Percentiles rank a stretch among this genome's conserved stretches.
phyloP scores from a whole-genome alignment of 2,329 filamentous ascomycete species.

The Cadophora luteo-olivacea region DNA sequence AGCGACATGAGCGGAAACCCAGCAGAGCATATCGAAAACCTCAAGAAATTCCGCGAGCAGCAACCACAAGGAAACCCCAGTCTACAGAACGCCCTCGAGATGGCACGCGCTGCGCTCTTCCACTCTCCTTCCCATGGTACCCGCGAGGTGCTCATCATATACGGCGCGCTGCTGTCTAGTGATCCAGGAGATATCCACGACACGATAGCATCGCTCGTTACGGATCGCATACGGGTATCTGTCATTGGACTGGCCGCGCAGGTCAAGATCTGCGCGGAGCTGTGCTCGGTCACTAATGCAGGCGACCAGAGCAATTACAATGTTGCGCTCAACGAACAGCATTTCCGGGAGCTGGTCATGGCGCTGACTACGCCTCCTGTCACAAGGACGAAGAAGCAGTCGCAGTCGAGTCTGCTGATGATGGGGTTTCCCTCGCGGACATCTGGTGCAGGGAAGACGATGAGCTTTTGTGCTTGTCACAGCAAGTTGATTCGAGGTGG shows the following conservation, averaged over 20 bases:
- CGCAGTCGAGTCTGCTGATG: constrained; percentile 77
- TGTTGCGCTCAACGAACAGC: constrained; percentile 84
- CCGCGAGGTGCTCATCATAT: constrained; percentile 88
- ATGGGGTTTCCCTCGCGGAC: constrained; percentile 97
- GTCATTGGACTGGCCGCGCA: constrained; percentile 92
- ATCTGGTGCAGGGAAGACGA: constrained; percentile 68
- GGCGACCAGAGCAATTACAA: constrained; percentile 79
- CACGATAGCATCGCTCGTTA: constrained; percentile 79
- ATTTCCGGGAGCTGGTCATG: constrained; percentile 90
- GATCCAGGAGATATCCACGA: constrained; percentile 96
- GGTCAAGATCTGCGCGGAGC: constrained; percentile 88
- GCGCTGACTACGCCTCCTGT: constrained; percentile 88
- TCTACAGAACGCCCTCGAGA: constrained; percentile 93
- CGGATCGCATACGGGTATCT: constrained; percentile 84
- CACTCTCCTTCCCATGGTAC: constrained; percentile 94
- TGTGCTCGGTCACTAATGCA: constrained; percentile 86
- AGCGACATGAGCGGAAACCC: constrained; percentile 93
- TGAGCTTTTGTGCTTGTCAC: constrained; percentile 89
- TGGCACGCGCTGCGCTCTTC: constrained; percentile 90
- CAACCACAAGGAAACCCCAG: constrained; percentile 79
- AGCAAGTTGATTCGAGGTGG: constrained; percentile 82
- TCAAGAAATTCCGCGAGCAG: constrained; percentile 69
- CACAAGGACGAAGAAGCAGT: constrained; percentile 68
- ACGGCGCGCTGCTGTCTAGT: constrained; percentile 86
- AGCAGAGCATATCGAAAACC: constrained; percentile 80